Conservation (phyloP, 129 eudicot genomes). For the Flaveria sonorensis region DNA sequence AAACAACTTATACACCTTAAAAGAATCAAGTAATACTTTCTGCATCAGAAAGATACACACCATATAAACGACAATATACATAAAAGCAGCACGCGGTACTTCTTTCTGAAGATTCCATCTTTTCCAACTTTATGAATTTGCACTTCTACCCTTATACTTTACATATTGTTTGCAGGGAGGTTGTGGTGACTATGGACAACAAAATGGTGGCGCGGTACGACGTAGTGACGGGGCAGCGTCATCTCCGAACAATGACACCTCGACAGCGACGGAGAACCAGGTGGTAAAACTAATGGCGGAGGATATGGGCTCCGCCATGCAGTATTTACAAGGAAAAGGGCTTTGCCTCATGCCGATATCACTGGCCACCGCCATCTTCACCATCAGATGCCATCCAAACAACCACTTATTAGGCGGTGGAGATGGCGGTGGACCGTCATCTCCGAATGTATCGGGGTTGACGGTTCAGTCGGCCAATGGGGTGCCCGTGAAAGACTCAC, state of each 20-base stretch:
- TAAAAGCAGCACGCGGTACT: conserved; percentile 63
- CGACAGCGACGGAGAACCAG: conserved; percentile 72
- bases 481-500: conserved; percentile 51
- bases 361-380: conserved; percentile 78
- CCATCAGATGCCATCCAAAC: conserved; percentile 54
- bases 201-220: conserved; percentile 15
- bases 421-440: conserved; percentile 57
- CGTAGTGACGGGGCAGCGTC: conserved; percentile 35
- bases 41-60: conserved; percentile 18
- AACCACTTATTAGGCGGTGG: conserved; percentile 40
- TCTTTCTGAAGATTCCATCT: conserved; percentile 44
- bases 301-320: conserved; percentile 98
- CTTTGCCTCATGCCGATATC: conserved; percentile 97
- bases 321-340: conserved; percentile 86
- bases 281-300: conserved; percentile 91
- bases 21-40: conserved; percentile 5
- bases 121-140: not conserved
- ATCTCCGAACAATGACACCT: conserved; percentile 50
- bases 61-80: conserved; percentile 50
- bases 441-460: conserved; percentile 67
- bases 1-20: not conserved
- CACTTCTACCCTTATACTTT: conserved; percentile 27
- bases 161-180: conserved; percentile 32
- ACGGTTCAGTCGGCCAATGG: conserved; percentile 71
- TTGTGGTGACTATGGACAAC: conserved; percentile 39